These are phyloP conservation scores for Taphrina populina DNA, from an alignment of 1,139 yeast genomes.

Conservation along the genomic window DNA sequence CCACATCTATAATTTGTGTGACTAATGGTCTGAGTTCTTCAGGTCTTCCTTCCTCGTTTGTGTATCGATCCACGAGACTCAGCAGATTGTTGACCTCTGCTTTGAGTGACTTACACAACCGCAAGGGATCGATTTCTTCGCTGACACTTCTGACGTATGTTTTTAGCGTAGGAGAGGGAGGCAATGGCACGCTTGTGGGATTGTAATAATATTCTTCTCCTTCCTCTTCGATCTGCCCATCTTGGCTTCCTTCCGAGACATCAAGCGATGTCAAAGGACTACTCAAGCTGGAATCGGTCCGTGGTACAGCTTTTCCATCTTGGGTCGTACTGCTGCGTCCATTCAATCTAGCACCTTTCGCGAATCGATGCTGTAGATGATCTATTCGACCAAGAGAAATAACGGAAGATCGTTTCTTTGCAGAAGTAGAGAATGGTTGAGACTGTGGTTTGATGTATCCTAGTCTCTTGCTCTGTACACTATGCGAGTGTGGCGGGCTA, in stretches of 20 bases:
- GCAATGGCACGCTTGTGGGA: slow-evolving; percentile 18
- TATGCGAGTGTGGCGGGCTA: too few relatives aligned
- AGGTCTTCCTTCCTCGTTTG: background rate
- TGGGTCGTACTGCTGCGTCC: too few relatives aligned
- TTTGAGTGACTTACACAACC: background rate
- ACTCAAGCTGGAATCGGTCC: too few relatives aligned
- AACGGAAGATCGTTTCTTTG: slow-evolving; percentile 18
- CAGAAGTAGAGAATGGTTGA: slow-evolving; percentile 24
- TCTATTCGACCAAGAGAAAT: slow-evolving; percentile 16
- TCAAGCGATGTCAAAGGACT: too few relatives aligned
- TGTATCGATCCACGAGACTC: background rate
- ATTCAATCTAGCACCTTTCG: slow-evolving; percentile 1
- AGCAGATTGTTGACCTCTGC: background rate
- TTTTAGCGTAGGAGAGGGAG: slow-evolving; percentile 13
- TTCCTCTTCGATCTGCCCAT: too few relatives aligned
- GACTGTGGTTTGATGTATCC: slow-evolving; percentile 25
- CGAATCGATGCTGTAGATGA: slow-evolving; percentile 30
- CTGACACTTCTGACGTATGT: slow-evolving; percentile 10
- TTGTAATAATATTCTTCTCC: background rate
- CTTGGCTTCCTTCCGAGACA: too few relatives aligned
- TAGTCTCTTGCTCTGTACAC: too few relatives aligned
- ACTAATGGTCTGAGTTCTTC: background rate
- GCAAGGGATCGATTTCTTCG: slow-evolving; percentile 16
- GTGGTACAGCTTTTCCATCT: too few relatives aligned
- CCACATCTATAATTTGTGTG: background rate